A percentile compares a stretch with the other conserved stretches of the same genome.
phyloP scores from a whole-genome alignment of 768 basidiomycete genomes.

The Suillus lakei region DNA sequence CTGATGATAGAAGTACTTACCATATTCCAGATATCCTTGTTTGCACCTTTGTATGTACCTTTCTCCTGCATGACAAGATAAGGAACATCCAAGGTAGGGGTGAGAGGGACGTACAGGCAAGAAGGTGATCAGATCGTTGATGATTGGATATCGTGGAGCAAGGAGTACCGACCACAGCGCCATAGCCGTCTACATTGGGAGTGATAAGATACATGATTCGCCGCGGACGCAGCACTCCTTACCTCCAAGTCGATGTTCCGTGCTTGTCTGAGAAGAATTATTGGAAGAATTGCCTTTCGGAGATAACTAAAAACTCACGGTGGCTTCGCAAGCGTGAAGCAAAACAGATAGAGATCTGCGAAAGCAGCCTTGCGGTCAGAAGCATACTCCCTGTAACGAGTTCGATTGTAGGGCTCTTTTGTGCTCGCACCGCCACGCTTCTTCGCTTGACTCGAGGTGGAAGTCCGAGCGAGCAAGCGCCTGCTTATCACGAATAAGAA shows the following conservation, averaged over 20 bases:
- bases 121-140: constrained; percentile 67
- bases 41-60: constrained; percentile 73
- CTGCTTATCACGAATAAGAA: constrained; percentile 57
- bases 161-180: constrained; percentile 82
- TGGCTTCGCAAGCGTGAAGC: constrained; percentile 72
- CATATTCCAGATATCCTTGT: constrained; percentile 89
- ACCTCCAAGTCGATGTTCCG: constrained; percentile 87
- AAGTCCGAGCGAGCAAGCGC: constrained; percentile 33
- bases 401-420: constrained; percentile 58
- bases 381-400: constrained; percentile 54
- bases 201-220: constrained; percentile 1
- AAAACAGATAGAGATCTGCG: constrained; percentile 68
- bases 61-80: constrained; percentile 36
- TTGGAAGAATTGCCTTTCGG: neutral
- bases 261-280: constrained; percentile 50
- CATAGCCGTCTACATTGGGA: constrained; percentile 56
- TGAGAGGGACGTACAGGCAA: constrained; percentile 52
- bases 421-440: constrained; percentile 28
- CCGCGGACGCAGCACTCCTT: constrained; percentile 17
- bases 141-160: constrained; percentile 66
- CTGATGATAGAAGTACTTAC: constrained; percentile 41
- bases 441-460: constrained; percentile 31
- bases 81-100: neutral
- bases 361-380: constrained; percentile 57
- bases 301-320: constrained; percentile 51